Conservation (phyloP, 2,329 filamentous ascomycete genomes). For the Epichloe sibirici region DNA sequence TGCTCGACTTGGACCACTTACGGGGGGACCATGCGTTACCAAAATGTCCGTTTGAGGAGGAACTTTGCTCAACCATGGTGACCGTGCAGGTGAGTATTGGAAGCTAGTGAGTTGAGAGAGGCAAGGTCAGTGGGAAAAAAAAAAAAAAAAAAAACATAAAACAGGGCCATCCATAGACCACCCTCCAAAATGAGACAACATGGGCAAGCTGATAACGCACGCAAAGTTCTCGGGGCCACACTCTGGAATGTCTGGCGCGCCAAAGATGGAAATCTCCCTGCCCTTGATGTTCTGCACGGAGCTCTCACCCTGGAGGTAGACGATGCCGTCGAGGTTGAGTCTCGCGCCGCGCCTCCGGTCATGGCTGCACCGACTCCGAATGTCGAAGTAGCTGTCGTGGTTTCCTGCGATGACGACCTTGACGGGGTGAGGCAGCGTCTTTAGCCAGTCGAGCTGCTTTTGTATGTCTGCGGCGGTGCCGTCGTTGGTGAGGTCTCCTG, state of each 20-base stretch:
- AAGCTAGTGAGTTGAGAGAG: conserved; percentile 34
- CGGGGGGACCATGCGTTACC: conserved; percentile 68
- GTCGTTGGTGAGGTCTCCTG: conserved; percentile 68
- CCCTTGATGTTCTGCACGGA: conserved; percentile 50
- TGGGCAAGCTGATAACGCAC: conserved; percentile 14
- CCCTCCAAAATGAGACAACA: background rate
- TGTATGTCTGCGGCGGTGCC: conserved; percentile 67
- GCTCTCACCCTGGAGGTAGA: conserved; percentile 63
- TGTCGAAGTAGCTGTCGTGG: conserved; percentile 79
- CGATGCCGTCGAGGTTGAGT: conserved; percentile 54
- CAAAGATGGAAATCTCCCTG: conserved; percentile 53
- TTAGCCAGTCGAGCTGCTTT: conserved; percentile 73
- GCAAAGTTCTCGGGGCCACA: conserved; percentile 62
- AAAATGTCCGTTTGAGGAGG: conserved; percentile 65
- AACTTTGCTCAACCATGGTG: conserved; percentile 62
- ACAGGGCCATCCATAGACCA: no score
- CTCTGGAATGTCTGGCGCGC: conserved; percentile 66
- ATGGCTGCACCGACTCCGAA: conserved; percentile 41
- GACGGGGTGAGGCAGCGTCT: conserved; percentile 57
- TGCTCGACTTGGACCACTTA: conserved; percentile 15
- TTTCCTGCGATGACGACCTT: conserved; percentile 82
- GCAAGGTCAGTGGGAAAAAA: background rate
- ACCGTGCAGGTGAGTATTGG: conserved; percentile 52
- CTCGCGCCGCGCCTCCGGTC: conserved; percentile 39
- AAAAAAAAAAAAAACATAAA: no score